Base-by-base conservation (phyloP, 192 early-diverging fungal species). In the Podochytrium sp. region DNA sequence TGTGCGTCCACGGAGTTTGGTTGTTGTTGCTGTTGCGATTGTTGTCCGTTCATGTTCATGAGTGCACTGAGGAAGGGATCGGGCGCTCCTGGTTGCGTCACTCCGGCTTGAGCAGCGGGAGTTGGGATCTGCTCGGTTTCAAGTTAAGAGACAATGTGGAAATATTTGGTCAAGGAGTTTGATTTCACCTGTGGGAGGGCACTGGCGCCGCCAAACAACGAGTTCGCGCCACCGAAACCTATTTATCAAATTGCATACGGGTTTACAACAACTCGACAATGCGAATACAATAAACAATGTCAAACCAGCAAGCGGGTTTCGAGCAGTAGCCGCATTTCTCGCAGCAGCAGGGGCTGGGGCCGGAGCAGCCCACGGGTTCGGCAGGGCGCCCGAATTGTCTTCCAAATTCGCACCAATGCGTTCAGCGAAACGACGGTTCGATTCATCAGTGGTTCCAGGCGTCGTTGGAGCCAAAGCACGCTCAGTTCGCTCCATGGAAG, bases 401-500 rank as follows among this genome's bases (percentile, higher is more conserved):
- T 71, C 65, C 51, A 65, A 39, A 37, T 63, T 61, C n/a, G 72
- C 70, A 4, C 76, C 76, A 41, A 78, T 60, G 0, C 72, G 18
- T 63, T 78, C 63, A 29, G 76, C 76, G 55, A 78, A 78, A 5
- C 38, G 59, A 20, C 76, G 79, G 40, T 78, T 78, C 2, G 64
- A 73, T 47, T 78, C 76, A 33, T 78, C 76, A 6, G 76, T 73
- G 2, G 59, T 56, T 7, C 25, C 51, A 34, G 70, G 71, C 25
- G 38, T 42, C 6, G 55, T 52, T 4, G 63, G 69, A 25, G 16
- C 69, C 20, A 66, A 20, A 12, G 70, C 76, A n/a, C 52, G 41
- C 29, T 73, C 39, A 3, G 61, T 51, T 74, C 72, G 61, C 49
- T 73, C 58, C 70, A 78, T 60, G 10, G 76, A 72, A 2, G 38